Percentiles rank a stretch among this genome's conserved stretches.
Evolutionary conservation across 1,284 basidiomycete genomes (phyloP).

Genomic region (Ceratobasidium sp.): DNA sequence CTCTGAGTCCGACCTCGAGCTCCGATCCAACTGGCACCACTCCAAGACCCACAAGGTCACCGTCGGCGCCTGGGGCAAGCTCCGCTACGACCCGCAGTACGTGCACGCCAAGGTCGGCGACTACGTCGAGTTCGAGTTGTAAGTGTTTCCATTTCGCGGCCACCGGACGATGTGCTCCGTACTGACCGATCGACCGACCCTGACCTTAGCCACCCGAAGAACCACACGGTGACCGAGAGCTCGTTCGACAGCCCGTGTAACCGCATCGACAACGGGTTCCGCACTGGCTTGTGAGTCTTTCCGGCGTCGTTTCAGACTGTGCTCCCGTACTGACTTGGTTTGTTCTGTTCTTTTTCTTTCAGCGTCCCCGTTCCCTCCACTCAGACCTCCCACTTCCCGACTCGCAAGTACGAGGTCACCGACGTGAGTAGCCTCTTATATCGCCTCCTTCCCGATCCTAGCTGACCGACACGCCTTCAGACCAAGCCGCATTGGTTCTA

Average conservation of each 20-base stretch:
- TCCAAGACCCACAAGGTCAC: slow-evolving; percentile 8
- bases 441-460: not conserved
- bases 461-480: not conserved
- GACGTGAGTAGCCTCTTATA: not conserved
- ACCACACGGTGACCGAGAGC: slow-evolving; percentile 13
- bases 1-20: not conserved
- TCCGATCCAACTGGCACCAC: not conserved
- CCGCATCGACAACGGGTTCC: not conserved
- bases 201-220: slow-evolving; percentile 6
- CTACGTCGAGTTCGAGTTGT: slow-evolving; percentile 10
- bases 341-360: no score
- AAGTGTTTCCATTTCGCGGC: not conserved
- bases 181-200: not conserved
- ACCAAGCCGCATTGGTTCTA: slow-evolving; percentile 38
- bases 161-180: no score
- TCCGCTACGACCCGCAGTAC: slow-evolving; percentile 1
- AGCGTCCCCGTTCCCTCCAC: slow-evolving; percentile 5
- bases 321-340: not conserved
- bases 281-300: slow-evolving; percentile 8
- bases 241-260: slow-evolving; percentile 1
- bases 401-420: not conserved
- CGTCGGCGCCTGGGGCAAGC: slow-evolving; percentile 1
- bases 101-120: slow-evolving; percentile 1
- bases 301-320: not conserved
- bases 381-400: not conserved